Base-by-base conservation (phyloP, 495 filamentous ascomycete species). In the Penicillium dipodomyicola region DNA sequence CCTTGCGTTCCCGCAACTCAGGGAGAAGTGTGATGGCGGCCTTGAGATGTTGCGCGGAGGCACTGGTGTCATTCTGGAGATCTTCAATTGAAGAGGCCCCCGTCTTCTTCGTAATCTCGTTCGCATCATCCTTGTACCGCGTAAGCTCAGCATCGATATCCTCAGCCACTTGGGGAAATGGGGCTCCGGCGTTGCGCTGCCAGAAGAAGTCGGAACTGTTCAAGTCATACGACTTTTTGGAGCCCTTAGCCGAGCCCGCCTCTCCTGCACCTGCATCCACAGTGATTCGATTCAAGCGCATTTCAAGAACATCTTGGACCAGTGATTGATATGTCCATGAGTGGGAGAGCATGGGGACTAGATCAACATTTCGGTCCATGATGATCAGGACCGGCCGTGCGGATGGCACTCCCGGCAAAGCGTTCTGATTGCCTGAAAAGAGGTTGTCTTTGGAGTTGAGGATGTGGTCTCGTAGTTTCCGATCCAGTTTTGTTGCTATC, bases 251-350 rank as follows among this genome's bases (percentile, higher is more conserved):
- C 2, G 89, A 84, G 54, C 89, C 86, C 29, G 77, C n/a, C 8
- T 48, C 45, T 11, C 45, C 74, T 53, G 94, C 88, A 54, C 96
- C 93, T 15, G 84, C 77, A 62, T 96, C 91, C 40, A 99, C 83
- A 4, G 91, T 97, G 65, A 99, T 97, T n/a, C 92, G 87, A 62
- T 97, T 99, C 45, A 97, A 81, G 59, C 87, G 88, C 90, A 96
- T 95, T 39, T 88, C 84, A 54, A 97, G 84, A 8, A 99, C 88
- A 73, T 99, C 95, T 60, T 96, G 88, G 30, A 97, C 91, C 17
- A 99, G 81, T 1, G 92, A 96, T 67, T 97, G 94, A 65, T 99
- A 99, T 4, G 92, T 97, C 94, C 94, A 99, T 2, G 92, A 96
- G 73, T 99, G 94, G 22, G 92, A 96, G 1, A 97, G 80, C 95